phyloP scores from a whole-genome alignment of 164 flowering plant genomes.

The Annona squamosa region DNA sequence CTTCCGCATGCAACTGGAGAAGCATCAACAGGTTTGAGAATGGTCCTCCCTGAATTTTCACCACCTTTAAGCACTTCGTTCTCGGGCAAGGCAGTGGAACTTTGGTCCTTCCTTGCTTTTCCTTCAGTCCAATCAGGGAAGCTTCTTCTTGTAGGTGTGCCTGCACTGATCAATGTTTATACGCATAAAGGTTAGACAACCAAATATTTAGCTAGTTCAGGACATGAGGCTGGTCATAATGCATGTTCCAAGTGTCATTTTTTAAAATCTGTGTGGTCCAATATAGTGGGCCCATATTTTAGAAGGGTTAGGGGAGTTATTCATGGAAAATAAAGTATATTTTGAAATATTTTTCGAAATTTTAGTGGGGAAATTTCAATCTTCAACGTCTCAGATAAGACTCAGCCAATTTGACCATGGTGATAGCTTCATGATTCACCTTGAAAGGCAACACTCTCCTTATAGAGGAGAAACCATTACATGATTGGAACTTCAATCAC shows the following conservation, averaged over 20 bases:
- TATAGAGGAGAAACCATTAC: too few species aligned
- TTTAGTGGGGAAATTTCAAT: too few species aligned
- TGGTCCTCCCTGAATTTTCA: slow-evolving; percentile 9
- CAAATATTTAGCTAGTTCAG: background rate
- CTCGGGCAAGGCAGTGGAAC: background rate
- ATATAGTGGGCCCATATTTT: background rate
- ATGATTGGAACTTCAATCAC: too few species aligned
- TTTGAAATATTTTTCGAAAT: too few species aligned
- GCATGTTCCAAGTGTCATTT: background rate
- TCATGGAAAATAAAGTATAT: too few species aligned
- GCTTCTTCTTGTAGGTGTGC: slow-evolving; percentile 19
- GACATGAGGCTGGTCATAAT: background rate
- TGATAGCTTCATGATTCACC: too few species aligned
- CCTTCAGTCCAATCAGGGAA: slow-evolving; percentile 22
- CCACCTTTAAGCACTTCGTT: slow-evolving; percentile 15
- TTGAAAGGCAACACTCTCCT: too few species aligned
- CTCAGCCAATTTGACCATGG: too few species aligned
- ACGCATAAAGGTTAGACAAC: slow-evolving; percentile 1
- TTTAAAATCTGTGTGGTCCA: background rate
- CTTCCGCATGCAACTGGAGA: slow-evolving; percentile 19
- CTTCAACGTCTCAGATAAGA: too few species aligned
- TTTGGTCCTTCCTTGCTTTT: slow-evolving; percentile 20
- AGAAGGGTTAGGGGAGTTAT: too few species aligned
- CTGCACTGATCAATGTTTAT: slow-evolving; percentile 34
- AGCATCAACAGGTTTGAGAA: slow-evolving; percentile 15